Base-by-base conservation (phyloP, 306 rosid species). In the Sesbania bispinosa region DNA sequence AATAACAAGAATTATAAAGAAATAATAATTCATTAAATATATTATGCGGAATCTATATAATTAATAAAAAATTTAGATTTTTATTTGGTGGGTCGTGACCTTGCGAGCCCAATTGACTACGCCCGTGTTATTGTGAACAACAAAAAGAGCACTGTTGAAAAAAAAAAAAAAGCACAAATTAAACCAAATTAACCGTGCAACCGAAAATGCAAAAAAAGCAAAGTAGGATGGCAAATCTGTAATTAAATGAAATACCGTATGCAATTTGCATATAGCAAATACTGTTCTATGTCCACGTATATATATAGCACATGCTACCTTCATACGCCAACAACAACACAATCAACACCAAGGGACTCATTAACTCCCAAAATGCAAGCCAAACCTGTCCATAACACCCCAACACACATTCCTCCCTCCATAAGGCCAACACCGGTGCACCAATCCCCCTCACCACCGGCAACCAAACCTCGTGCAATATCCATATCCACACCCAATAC, bases 161-260 rank as follows among this genome's bases (percentile, higher is more conserved):
- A n/a, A n/a, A n/a, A n/a, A n/a, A n/a, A n/a, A n/a, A n/a, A n/a
- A n/a, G n/a, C n/a, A n/a, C n/a, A n/a, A n/a, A n/a, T n/a, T n/a
- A 83, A 67, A 80, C 58, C 13, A 26, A 64, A 46, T 20, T 41
- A 73, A 50, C 79, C 79, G 66, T 82, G 80, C 79, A 77, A 45
- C 4, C 7, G 4, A 57, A 29, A 23, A 2, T 21, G 27, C 73
- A 60, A 50, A 60, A 60, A 50, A 60, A 57, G 67, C 45, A 1
- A 24, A n/a, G n/a, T n/a, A n/a, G 27, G 54, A 78, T 81, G 83
- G 85, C 86, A 83, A 81, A 87, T 83, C 77, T 15, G 84, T 77
- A 59, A 79, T 84, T 51, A 81, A 64, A 4, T 1, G 13, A 19
- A 59, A 67, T 0, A 11, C 10, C 11, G 16, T 27, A 41, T 48